Evolutionary conservation across 164 flowering plant genomes (phyloP).

Genomic region (Aristolochia fimbriata): DNA sequence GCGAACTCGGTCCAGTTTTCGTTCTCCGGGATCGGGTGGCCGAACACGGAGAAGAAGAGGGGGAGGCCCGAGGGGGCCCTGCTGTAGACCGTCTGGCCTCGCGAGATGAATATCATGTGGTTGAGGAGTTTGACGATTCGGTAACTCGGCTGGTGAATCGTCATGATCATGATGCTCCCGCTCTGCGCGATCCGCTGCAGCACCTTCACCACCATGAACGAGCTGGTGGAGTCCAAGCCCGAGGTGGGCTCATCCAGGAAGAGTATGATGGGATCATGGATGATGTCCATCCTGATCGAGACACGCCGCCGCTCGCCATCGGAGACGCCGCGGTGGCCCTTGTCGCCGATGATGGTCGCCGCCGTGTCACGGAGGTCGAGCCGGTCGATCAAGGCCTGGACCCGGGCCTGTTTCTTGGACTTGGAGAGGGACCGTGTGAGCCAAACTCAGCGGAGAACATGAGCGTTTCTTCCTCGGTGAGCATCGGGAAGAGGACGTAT

Average conservation of each 20-base stretch:
- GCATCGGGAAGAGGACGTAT: slow-evolving; percentile 53
- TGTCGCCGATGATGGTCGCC: slow-evolving; percentile 53
- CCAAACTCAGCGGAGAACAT: slow-evolving; percentile 63
- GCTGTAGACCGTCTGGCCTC: slow-evolving; percentile 63
- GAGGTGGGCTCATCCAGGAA: slow-evolving; percentile 67
- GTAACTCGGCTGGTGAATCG: slow-evolving; percentile 57
- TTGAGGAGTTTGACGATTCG: slow-evolving; percentile 52
- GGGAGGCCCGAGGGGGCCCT: slow-evolving; percentile 55
- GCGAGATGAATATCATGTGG: slow-evolving; percentile 59
- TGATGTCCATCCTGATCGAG: slow-evolving; percentile 56
- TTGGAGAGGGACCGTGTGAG: slow-evolving; percentile 42
- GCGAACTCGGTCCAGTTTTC: slow-evolving; percentile 83
- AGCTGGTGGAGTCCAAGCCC: slow-evolving; percentile 58
- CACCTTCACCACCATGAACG: slow-evolving; percentile 65
- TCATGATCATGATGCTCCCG: slow-evolving; percentile 56
- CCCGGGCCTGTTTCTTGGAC: slow-evolving; percentile 43
- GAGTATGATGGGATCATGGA: slow-evolving; percentile 55
- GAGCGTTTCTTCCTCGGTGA: slow-evolving; percentile 55
- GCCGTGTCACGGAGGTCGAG: slow-evolving; percentile 46
- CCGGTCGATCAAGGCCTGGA: slow-evolving; percentile 53
- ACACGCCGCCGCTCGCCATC: slow-evolving; percentile 59
- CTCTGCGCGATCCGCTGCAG: slow-evolving; percentile 48
- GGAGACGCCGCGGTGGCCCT: slow-evolving; percentile 63
- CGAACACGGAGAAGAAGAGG: slow-evolving; percentile 52
- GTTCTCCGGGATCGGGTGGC: slow-evolving; percentile 64